Conservation (phyloP, 164 flowering plant species). For the Chimonanthus praecox region DNA sequence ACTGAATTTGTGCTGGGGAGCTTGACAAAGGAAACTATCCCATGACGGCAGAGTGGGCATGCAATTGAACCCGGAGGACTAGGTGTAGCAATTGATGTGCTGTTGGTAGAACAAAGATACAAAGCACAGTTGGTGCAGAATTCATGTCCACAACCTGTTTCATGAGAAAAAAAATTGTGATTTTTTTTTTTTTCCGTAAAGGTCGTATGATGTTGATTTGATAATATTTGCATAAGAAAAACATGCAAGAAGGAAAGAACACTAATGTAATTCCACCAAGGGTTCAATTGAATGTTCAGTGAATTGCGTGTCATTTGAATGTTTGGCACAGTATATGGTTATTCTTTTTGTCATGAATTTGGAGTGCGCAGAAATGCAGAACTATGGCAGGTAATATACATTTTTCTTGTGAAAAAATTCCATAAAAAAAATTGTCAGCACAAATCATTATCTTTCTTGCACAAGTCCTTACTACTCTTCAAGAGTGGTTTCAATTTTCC, state of each 20-base stretch:
- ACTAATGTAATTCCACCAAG: no score
- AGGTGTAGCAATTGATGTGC: slow-evolving; percentile 30
- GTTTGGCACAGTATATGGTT: neutral
- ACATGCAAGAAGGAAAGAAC: no score
- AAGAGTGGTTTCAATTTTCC: no score
- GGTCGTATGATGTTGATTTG: neutral
- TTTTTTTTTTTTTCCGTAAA: neutral
- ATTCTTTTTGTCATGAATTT: neutral
- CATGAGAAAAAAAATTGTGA: neutral
- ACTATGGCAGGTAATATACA: neutral
- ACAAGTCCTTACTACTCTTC: neutral
- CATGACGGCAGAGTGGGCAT: slow-evolving; percentile 90
- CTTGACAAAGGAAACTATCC: slow-evolving; percentile 67
- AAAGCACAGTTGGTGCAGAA: slow-evolving; percentile 85
- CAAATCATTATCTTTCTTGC: neutral
- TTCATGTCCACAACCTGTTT: slow-evolving; percentile 86
- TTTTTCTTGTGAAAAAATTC: no score
- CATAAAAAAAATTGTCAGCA: neutral
- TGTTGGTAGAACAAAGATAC: slow-evolving; percentile 70
- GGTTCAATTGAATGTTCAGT: neutral
- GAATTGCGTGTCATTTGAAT: neutral
- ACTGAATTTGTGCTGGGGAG: slow-evolving; percentile 48
- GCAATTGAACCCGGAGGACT: slow-evolving; percentile 83
- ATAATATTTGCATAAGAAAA: slow-evolving; percentile 3
- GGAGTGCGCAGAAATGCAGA: neutral